Conservation (phyloP, 257 asterid species). For the Lavandula angustifolia region DNA sequence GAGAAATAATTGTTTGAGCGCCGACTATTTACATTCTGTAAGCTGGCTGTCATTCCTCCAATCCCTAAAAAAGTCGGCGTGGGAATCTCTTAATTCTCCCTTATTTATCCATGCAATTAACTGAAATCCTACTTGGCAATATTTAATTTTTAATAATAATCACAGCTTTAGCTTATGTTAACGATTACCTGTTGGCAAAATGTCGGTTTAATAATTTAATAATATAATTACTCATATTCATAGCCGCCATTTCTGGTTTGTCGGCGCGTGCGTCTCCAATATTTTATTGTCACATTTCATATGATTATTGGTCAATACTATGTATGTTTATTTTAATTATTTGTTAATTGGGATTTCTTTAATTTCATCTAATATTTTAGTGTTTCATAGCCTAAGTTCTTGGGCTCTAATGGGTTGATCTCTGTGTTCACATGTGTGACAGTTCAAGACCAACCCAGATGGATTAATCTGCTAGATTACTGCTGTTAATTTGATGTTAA, state of each 20-base stretch:
- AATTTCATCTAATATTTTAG: too few relatives aligned
- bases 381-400: slow-evolving; percentile 31
- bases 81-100: slow-evolving; percentile 27
- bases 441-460: slow-evolving; percentile 41
- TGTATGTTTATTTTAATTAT: slow-evolving; percentile 12
- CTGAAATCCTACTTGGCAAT: slow-evolving; percentile 25
- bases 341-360: neutral
- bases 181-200: slow-evolving; percentile 38
- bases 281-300: too few relatives aligned
- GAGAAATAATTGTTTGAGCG: slow-evolving; percentile 21
- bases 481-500: slow-evolving; percentile 24
- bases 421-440: slow-evolving; percentile 47
- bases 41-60: slow-evolving; percentile 49
- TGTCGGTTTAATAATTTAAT: slow-evolving; percentile 42
- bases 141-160: neutral
- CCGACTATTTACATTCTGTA: slow-evolving; percentile 56
- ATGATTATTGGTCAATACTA: slow-evolving; percentile 19
- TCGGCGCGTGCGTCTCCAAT: too few relatives aligned
- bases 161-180: slow-evolving; percentile 37
- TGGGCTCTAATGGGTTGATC: slow-evolving; percentile 31
- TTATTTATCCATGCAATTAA: slow-evolving; percentile 28
- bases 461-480: slow-evolving; percentile 27
- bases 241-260: slow-evolving; percentile 51
- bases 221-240: neutral
- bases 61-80: slow-evolving; percentile 43